phyloP scores from a whole-genome alignment of 805 yeast genomes.

The Sugiyamaella floridensis region DNA sequence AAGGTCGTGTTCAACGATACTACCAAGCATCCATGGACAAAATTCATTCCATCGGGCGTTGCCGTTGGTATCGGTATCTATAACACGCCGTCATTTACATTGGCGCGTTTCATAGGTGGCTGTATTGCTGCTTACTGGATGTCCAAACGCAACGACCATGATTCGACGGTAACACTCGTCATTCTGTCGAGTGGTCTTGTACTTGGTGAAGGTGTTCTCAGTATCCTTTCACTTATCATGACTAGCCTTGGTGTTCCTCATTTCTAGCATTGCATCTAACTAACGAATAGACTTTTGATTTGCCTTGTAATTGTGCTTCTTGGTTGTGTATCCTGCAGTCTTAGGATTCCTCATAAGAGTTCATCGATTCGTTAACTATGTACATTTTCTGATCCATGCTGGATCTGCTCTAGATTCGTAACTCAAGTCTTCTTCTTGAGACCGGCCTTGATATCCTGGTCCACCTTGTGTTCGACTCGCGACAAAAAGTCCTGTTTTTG shows the following conservation, averaged over 20 bases:
- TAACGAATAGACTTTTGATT: neutral
- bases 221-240: constrained; percentile 72
- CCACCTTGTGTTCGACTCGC: constrained; percentile 59
- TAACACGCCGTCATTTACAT: constrained; percentile 86
- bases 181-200: constrained; percentile 89
- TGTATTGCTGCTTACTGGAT: constrained; percentile 49
- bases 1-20: constrained; percentile 26
- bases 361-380: neutral
- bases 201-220: constrained; percentile 87
- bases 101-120: constrained; percentile 92
- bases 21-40: constrained; percentile 19
- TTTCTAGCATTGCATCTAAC: constrained; percentile 28
- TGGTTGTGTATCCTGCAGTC: neutral
- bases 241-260: constrained; percentile 65
- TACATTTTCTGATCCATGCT: neutral
- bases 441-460: constrained; percentile 42
- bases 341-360: constrained; percentile 1
- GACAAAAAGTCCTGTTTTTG: constrained; percentile 85
- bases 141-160: constrained; percentile 25
- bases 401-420: neutral
- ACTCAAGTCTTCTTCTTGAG: constrained; percentile 20
- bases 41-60: constrained; percentile 83
- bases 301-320: neutral
- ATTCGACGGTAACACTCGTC: constrained; percentile 64
- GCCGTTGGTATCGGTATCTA: constrained; percentile 97